These are phyloP conservation scores for Abrus pulchellus DNA, from an alignment of 306 rosid species.

Conservation along the genomic window DNA sequence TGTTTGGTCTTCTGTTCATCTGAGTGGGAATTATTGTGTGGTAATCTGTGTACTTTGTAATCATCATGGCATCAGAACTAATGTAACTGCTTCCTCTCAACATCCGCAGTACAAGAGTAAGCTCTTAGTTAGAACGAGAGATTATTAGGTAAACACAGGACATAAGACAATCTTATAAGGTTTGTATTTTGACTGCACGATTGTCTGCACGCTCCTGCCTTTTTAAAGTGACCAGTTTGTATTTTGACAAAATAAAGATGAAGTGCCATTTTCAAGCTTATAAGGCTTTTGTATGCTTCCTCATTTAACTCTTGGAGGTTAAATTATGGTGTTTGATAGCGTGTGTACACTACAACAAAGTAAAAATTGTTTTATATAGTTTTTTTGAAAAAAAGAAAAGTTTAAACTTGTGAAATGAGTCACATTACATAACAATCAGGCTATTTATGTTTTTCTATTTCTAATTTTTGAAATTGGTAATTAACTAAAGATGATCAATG, in stretches of 20 bases:
- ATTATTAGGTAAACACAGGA: constrained; percentile 33
- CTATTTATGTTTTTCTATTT: too few species aligned
- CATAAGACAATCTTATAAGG: constrained; percentile 23
- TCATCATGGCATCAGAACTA: constrained; percentile 50
- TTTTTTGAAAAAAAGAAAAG: too few species aligned
- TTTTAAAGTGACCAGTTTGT: neutral
- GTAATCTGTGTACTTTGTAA: constrained; percentile 49
- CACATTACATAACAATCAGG: too few species aligned
- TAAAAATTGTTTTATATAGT: neutral
- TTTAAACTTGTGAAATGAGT: neutral
- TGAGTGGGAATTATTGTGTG: constrained; percentile 45
- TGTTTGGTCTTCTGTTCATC: constrained; percentile 53
- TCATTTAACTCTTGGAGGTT: neutral
- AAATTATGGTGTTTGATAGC: constrained; percentile 8
- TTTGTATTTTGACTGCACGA: too few species aligned
- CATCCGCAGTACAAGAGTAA: constrained; percentile 32
- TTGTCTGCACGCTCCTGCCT: constrained; percentile 4
- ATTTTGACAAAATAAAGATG: constrained; percentile 2
- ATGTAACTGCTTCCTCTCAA: constrained; percentile 46
- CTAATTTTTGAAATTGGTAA: too few species aligned
- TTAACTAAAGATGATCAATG: too few species aligned
- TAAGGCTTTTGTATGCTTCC: constrained; percentile 13
- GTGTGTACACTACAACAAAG: neutral
- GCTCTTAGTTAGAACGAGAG: constrained; percentile 23
- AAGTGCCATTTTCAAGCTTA: constrained; percentile 38